Evolutionary conservation across 441 rosid genomes (phyloP).

Genomic region (Populus trichocarpa): DNA sequence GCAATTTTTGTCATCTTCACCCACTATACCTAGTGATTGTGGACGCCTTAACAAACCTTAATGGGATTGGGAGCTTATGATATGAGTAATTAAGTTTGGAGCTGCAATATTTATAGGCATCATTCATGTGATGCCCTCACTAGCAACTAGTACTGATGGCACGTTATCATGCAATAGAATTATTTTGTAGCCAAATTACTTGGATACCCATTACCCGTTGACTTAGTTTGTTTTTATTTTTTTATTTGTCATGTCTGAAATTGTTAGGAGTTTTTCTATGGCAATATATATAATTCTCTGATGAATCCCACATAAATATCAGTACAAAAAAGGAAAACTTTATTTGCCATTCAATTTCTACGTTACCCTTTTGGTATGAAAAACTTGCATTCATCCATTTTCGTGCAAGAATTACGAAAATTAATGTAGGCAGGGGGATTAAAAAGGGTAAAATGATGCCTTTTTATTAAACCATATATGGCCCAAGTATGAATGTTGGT

Average conservation of each 20-base stretch:
- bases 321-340: too few relatives aligned
- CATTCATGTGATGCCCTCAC: background rate
- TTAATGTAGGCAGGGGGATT: too few relatives aligned
- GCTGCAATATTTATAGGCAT: background rate
- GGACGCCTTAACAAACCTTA: background rate
- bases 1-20: constrained; percentile 60
- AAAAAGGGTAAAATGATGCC: too few relatives aligned
- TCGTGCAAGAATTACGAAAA: too few relatives aligned
- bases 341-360: too few relatives aligned
- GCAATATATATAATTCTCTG: background rate
- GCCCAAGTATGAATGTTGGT: too few relatives aligned
- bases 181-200: constrained; percentile 2
- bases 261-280: background rate
- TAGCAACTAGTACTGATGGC: background rate
- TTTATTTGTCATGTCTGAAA: background rate
- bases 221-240: background rate
- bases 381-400: too few relatives aligned
- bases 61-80: background rate
- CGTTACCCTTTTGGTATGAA: too few relatives aligned
- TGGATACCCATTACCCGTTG: constrained; percentile 10
- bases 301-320: background rate
- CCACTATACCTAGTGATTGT: background rate
- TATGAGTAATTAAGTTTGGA: background rate
- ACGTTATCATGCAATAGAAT: background rate
- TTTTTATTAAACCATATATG: too few relatives aligned